Conservation (phyloP, 768 basidiomycete genomes). For the Mrakia blollopis region DNA sequence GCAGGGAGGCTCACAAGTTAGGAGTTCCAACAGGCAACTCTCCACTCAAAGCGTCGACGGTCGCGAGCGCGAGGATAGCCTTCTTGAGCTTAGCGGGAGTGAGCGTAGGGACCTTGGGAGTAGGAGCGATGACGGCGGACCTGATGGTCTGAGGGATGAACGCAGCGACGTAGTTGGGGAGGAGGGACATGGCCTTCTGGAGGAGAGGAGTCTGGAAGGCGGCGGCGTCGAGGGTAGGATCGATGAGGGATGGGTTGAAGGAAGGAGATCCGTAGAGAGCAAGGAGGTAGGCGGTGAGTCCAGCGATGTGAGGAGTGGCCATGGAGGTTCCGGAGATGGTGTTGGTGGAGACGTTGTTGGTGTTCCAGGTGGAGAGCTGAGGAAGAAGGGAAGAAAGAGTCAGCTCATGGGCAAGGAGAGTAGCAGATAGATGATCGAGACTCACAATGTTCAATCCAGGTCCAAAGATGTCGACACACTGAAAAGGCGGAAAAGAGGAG, state of each 20-base stretch:
- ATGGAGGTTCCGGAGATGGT: constrained; percentile 70
- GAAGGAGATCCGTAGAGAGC: constrained; percentile 65
- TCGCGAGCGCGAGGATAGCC: constrained; percentile 62
- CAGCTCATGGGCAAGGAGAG: neutral
- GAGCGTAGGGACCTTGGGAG: constrained; percentile 45
- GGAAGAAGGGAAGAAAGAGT: neutral
- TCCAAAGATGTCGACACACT: constrained; percentile 75
- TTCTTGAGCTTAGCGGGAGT: constrained; percentile 71
- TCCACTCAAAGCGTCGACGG: constrained; percentile 51
- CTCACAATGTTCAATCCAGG: constrained; percentile 74
- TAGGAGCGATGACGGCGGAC: constrained; percentile 34
- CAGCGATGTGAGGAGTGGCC: constrained; percentile 85
- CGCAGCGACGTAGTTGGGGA: constrained; percentile 56
- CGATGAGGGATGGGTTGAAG: constrained; percentile 16
- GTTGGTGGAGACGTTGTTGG: constrained; percentile 53
- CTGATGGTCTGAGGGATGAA: constrained; percentile 47
- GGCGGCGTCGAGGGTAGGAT: constrained; percentile 34
- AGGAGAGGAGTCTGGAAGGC: constrained; percentile 33
- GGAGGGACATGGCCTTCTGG: constrained; percentile 47
- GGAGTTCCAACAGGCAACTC: constrained; percentile 46
- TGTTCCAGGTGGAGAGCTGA: constrained; percentile 70
- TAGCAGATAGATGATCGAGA: neutral
- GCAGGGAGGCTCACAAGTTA: constrained; percentile 36
- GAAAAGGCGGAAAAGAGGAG: constrained; percentile 47
- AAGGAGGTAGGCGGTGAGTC: constrained; percentile 84